These are phyloP conservation scores for Tricholoma sp. DNA, from an alignment of 768 basidiomycete genomes.

Conservation along the genomic window DNA sequence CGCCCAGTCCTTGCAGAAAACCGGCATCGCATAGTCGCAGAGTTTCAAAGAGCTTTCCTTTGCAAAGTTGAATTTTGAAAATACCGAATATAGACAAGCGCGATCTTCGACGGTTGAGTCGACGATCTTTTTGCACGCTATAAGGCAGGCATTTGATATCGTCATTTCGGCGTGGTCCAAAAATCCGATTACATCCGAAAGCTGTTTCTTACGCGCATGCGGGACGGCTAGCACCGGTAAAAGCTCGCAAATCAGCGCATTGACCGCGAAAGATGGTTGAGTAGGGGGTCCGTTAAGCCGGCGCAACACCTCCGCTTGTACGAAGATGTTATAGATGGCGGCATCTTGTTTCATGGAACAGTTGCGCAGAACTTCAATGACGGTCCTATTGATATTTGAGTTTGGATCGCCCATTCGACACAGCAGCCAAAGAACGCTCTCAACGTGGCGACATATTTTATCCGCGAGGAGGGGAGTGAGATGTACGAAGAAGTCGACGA, in stretches of 20 bases:
- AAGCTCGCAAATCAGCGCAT: constrained; percentile 13
- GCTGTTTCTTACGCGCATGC: constrained; percentile 10
- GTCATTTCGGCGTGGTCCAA: constrained; percentile 11
- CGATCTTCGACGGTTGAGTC: constrained; percentile 15
- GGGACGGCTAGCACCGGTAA: constrained; percentile 14
- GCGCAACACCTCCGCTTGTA: constrained; percentile 6
- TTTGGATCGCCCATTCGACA: constrained; percentile 13
- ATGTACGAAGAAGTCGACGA: constrained; percentile 11
- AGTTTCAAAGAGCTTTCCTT: constrained; percentile 15
- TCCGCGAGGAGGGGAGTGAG: constrained; percentile 12
- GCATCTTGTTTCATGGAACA: constrained; percentile 11
- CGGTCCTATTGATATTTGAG: constrained; percentile 9
- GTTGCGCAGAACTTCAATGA: constrained; percentile 7
- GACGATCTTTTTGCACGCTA: constrained; percentile 13
- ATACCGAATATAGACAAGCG: constrained; percentile 9
- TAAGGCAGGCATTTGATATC: constrained; percentile 11
- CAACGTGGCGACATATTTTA: constrained; percentile 9
- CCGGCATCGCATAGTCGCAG: constrained; percentile 14
- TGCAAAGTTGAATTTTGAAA: constrained; percentile 12
- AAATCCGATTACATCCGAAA: constrained; percentile 8
- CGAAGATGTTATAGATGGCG: constrained; percentile 7
- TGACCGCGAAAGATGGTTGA: constrained; percentile 9
- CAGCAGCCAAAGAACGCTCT: constrained; percentile 11
- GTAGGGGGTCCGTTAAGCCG: constrained; percentile 12
- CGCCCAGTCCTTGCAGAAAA: constrained; percentile 15